Evolutionary conservation across 805 yeast genomes (phyloP), one percentile per base, ranked within the genome.

Genomic region (Barnettozyma californica): DNA sequence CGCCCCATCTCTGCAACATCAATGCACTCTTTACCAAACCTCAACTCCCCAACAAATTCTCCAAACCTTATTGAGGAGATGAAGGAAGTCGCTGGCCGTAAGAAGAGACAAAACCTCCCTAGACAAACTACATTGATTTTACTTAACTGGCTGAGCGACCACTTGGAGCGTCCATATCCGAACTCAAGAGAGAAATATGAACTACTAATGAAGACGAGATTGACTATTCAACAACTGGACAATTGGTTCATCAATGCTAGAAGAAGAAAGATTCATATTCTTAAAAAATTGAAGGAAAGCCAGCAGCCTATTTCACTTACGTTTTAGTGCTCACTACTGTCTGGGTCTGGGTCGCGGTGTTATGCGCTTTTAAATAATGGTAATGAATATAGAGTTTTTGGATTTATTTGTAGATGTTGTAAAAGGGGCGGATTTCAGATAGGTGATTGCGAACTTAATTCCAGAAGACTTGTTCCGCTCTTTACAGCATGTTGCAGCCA

Each of bases 221-320:
- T 87, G 62, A 84, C 87, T 48, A 80, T 84, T 62, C 88, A 85
- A 53, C 96, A 87, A 64, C 71, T 87, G 49, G 78, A 85, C 53
- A 87, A 87, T 61, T 87, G 96, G 96, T 87, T 87, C 59, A 87
- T 87, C 62, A 87, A 87, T 62, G 95, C 94, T 2, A 77, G 96
- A 57, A 74, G 95, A 57, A 70, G 96, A 52, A 83, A 84, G 60
- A 77, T 87, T 19, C 53, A 45, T 19, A 54, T 57, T 31, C 31
- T 61, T 29, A 58, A 54, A 46, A 58, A 53, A n/a, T 31, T 60
- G 9, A 60, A 60, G 41, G 59, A 59, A 46, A 59, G 48, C n/a
- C 59, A 59, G 33, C 61, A 60, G 37, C 58, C 56, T 13, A 54
- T 60, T 26, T 53, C 64, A 16, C 39, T 60, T 51, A 58, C 60